Conservation (phyloP, 441 rosid genomes). For the Populus tomentosa region DNA sequence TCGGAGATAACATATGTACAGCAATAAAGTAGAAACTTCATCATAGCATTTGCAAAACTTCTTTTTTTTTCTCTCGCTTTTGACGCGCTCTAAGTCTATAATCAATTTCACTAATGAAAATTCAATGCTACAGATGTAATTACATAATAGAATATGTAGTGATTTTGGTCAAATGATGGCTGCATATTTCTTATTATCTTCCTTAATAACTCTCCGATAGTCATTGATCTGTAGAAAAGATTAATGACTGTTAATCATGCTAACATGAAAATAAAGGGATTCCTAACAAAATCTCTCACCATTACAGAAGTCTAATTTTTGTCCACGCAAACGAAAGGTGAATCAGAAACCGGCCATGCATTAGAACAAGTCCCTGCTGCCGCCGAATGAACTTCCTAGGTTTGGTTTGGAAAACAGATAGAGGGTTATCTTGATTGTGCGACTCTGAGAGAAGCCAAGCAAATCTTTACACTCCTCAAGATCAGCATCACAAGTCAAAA, state of each 20-base stretch:
- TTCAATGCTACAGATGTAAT: neutral
- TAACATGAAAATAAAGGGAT: neutral
- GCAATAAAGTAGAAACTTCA: too few relatives aligned
- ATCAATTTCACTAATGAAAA: neutral
- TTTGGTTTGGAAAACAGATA: constrained; percentile 34
- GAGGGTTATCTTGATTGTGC: constrained; percentile 55
- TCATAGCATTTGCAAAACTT: too few relatives aligned
- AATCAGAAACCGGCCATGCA: neutral
- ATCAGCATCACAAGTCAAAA: constrained; percentile 83
- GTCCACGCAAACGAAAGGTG: neutral
- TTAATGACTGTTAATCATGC: neutral
- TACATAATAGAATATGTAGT: neutral
- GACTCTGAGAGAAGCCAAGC: constrained; percentile 41
- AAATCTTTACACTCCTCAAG: constrained; percentile 84
- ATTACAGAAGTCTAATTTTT: neutral
- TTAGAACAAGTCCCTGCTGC: constrained; percentile 24
- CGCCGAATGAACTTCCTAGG: constrained; percentile 28
- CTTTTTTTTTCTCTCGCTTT: too few relatives aligned
- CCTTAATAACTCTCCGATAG: neutral
- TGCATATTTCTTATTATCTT: neutral
- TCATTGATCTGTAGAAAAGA: neutral
- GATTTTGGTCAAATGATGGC: neutral
- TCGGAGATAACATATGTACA: neutral
- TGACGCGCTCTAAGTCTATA: too few relatives aligned
- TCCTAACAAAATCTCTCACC: neutral